Base-by-base conservation (phyloP, 2,329 filamentous ascomycete genomes). In the Stachybotrys echinatus region DNA sequence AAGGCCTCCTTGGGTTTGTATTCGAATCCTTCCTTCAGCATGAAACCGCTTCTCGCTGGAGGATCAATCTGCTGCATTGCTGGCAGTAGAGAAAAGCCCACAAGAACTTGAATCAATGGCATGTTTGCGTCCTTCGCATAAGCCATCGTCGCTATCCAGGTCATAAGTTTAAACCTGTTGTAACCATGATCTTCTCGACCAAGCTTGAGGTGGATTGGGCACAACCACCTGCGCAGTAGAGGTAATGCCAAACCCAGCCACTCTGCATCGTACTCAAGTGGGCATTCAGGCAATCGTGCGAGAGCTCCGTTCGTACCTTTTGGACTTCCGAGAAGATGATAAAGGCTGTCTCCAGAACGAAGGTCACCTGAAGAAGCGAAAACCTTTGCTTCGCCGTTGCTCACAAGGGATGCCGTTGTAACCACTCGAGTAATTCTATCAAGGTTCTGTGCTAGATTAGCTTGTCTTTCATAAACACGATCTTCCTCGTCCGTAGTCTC, bases 31-130 rank as follows among this genome's bases (percentile, higher is more conserved):
- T 27, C 22, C 23, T 8, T 6, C 4, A 45, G 21, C 17, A 17
- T 12, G 7, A 17, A 23, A 18, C 20, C 4, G 6, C 22, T 21
- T 10, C 19, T 12, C 12, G 19, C 22, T 17, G 42, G 42, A 5
- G 21, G 7, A 12, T 21, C 6, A 5, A 45, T 27, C 8, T 23
- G 12, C 6, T 22, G 4, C 20, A 45, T 23, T 12, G 6, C 6
- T 4, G 19, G 42, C 18, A 45, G 22, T 7, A 22, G 14, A 3
- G 22, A 49, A 23, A 39, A 38, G 19, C 27, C 23, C 21, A 45
- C 8, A 17, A 31, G 14, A 6, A 46, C 46, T 73, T 62, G 5
- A 75, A 59, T 17, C 79, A 67, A 0, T 49, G 54, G 42, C 10
- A 53, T 7, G 18, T 50, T 23, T 7, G 21, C 42, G 4, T 23